phyloP scores from a whole-genome alignment of 495 filamentous ascomycete species.

The Aspergillus nanangensis region DNA sequence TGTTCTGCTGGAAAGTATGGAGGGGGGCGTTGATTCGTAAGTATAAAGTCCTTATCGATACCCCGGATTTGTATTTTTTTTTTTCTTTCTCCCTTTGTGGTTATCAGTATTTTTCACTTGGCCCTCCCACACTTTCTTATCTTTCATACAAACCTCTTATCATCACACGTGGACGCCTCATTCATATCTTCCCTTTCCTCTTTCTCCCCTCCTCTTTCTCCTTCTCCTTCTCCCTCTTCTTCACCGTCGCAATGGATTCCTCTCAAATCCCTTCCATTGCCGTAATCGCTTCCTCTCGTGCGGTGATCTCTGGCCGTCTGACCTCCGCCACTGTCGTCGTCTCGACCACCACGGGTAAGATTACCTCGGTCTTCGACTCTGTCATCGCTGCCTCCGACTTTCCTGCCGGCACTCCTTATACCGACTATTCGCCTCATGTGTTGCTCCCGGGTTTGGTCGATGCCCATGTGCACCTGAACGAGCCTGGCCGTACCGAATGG shows the following conservation, averaged over 20 bases:
- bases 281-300: constrained; percentile 79
- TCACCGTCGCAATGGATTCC: constrained; percentile 21
- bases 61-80: not conserved
- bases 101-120: not conserved
- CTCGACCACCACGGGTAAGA: constrained; percentile 76
- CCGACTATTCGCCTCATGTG: constrained; percentile 81
- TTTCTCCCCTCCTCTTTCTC: constrained; percentile 1
- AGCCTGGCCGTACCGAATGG: constrained; percentile 97
- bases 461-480: constrained; percentile 96
- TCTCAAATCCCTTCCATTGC: constrained; percentile 44
- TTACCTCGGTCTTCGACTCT: constrained; percentile 68
- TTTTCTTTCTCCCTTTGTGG: not conserved
- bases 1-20: not conserved
- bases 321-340: constrained; percentile 76
- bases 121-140: not conserved
- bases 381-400: constrained; percentile 71
- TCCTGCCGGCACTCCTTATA: constrained; percentile 65
- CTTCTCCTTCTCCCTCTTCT: not conserved
- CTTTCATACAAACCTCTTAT: not conserved
- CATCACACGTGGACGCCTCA: not conserved
- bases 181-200: not conserved
- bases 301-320: constrained; percentile 63
- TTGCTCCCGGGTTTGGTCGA: constrained; percentile 92
- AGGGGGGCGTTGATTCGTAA: no score
- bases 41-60: constrained; percentile 1